Base-by-base conservation (phyloP, 768 basidiomycete species). In the Collybia sp. region DNA sequence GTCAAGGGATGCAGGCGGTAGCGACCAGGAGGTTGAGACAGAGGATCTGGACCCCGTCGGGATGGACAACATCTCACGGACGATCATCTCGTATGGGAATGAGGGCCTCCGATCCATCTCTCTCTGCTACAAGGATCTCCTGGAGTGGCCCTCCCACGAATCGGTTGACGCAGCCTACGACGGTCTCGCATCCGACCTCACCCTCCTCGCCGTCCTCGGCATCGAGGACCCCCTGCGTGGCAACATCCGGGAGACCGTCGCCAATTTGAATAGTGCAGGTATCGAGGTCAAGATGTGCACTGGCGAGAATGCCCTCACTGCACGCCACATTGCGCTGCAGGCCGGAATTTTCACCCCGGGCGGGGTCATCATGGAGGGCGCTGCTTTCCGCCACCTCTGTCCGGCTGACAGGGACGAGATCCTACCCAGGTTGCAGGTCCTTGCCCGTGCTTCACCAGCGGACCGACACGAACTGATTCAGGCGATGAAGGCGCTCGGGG, bases 261-360 rank as follows among this genome's bases (percentile, higher is more conserved):
- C 72, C 39, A 72, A 79, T 51, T 87, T 85, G 57, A 74, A 75
- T 52, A 71, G 67, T 43, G 88, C 88, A 15, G 86, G 87, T 48
- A 84, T 90, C 16, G 65, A 70, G 30, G 81, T 89, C 64, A 88
- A 86, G 63, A 87, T 90, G 85, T 86, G 83, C 60, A 89, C 87
- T 0, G 87, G 85, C 53, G 85, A 88, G 56, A 88, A 88, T 53
- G 82, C 84, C 37, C 73, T 87, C 25, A 85, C 80, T 1, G 82
- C 81, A 35, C 75, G 84, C 15, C 87, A 85, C 9, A 89, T 90
- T 56, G 87, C 88, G 15, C 69, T 72, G 8, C 85, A 90, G 55
- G 89, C 88, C 54, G 85, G 86, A 19, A 88, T 90, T 56, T 89
- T 78, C 64, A 82, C 79, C 17, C 61, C 80, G 1, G 87, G 87